A percentile compares a stretch with the other conserved stretches of the same genome.
These are phyloP conservation scores for Galium porrigens DNA, from an alignment of 305 asterid species.

Conservation along the genomic window DNA sequence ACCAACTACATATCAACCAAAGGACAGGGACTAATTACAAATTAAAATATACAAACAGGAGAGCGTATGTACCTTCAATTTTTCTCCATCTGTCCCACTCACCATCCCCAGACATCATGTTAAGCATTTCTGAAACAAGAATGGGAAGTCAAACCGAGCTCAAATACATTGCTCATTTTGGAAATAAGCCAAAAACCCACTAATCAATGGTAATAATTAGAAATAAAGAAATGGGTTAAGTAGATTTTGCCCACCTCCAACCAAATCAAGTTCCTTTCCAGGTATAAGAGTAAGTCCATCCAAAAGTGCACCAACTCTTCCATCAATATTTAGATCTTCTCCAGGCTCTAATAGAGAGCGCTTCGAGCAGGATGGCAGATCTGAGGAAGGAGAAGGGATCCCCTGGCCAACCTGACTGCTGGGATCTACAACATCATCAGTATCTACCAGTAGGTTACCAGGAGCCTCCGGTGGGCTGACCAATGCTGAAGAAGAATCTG, in stretches of 20 bases:
- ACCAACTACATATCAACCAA: neutral
- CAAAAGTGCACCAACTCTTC: constrained; percentile 61
- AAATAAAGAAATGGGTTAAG: constrained; percentile 6
- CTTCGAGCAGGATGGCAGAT: constrained; percentile 22
- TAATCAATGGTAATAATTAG: constrained; percentile 11
- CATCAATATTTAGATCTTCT: constrained; percentile 51
- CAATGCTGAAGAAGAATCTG: constrained; percentile 68
- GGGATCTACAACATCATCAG: constrained; percentile 29
- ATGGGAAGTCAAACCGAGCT: constrained; percentile 14
- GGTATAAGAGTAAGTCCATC: constrained; percentile 49
- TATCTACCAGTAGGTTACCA: constrained; percentile 74
- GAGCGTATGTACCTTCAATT: constrained; percentile 43
- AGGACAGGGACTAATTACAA: neutral
- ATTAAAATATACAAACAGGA: neutral
- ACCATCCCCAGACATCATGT: constrained; percentile 37
- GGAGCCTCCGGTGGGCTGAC: constrained; percentile 98
- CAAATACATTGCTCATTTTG: constrained; percentile 8
- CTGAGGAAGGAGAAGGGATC: constrained; percentile 21
- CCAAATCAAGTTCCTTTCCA: constrained; percentile 71
- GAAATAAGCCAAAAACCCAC: neutral
- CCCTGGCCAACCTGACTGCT: constrained; percentile 29
- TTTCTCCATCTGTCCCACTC: constrained; percentile 53
- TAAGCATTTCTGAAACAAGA: constrained; percentile 58
- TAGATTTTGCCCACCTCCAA: constrained; percentile 43
- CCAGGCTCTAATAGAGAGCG: constrained; percentile 23